Evolutionary conservation across 305 asterid species (phyloP), one percentile per base, ranked within the genome.

Genomic region (Solanum hybrid): DNA sequence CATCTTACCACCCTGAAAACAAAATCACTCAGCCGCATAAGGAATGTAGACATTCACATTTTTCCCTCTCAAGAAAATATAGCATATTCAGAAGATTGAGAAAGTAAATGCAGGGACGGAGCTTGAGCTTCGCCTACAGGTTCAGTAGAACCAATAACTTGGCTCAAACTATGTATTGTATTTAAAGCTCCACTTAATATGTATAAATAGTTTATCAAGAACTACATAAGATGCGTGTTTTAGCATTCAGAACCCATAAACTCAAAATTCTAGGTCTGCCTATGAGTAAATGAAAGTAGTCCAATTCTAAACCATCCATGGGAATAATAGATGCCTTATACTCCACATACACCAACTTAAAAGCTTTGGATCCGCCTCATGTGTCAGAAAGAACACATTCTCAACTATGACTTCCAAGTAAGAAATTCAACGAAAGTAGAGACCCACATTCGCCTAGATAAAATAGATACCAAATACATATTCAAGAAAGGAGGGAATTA

Each of bases 1-100:
- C 85, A 90, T 89, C 72, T 91, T 89, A 71, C 90, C 94, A 85
- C 73, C 91, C 93, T 89, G 88, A 76, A 79, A 88, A 60, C 73
- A 86, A 32, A 56, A 7, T 79, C 84, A 86, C 88, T 32, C 40
- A 86, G 51, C 24, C 24, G 14, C 20, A 31, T 22, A 60, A 81
- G 86, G 71, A 85, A 85, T 31, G 77, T 60, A 32, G 31, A 31
- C 13, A 34, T 60, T 85, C 88, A 32, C 7, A 22, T 73, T 60
- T 64, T 60, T 4, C 77, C 51, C 77, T 4, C 35, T 10, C 9
- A 60, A 32, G 22, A 60, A 85, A 7, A 60, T 60, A 85, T 56
- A 85, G 11, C 76, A 56, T 20, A 85, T 56, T 31, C 20, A 56
- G n/a, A 56, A 78, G 85, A 36, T 36, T 38, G 8, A 78, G 20